phyloP scores from a whole-genome alignment of 257 asterid genomes.

The Solanum appendiculatum region DNA sequence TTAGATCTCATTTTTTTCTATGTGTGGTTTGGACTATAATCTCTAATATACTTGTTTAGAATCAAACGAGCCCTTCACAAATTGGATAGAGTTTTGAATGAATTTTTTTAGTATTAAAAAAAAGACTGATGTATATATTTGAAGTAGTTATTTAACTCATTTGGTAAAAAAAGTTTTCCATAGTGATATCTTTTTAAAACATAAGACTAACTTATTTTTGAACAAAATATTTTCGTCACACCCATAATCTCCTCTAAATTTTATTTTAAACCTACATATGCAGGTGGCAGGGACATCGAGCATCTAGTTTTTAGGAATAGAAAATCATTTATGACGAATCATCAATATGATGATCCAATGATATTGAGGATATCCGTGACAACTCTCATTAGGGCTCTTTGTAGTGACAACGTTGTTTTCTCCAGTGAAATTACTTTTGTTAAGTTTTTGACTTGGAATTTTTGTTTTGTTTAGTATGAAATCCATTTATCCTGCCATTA shows the following conservation, averaged over 20 bases:
- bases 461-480: background rate
- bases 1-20: background rate
- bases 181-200: background rate
- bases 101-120: too few relatives aligned
- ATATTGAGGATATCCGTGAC: background rate
- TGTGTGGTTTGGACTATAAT: background rate
- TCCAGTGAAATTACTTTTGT: background rate
- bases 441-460: background rate
- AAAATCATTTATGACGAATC: background rate
- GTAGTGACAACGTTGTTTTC: background rate
- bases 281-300: background rate
- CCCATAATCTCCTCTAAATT: background rate
- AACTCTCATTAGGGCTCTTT: background rate
- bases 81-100: background rate
- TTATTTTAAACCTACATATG: background rate
- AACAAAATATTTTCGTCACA: background rate
- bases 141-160: background rate
- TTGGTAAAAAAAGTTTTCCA: background rate
- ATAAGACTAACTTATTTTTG: background rate
- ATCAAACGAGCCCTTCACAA: background rate
- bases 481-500: background rate
- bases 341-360: background rate
- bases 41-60: background rate
- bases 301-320: background rate
- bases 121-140: too few relatives aligned